Conservation (phyloP, 371 early-diverging fungal genomes). For the Apophysomyces ossiformis region DNA sequence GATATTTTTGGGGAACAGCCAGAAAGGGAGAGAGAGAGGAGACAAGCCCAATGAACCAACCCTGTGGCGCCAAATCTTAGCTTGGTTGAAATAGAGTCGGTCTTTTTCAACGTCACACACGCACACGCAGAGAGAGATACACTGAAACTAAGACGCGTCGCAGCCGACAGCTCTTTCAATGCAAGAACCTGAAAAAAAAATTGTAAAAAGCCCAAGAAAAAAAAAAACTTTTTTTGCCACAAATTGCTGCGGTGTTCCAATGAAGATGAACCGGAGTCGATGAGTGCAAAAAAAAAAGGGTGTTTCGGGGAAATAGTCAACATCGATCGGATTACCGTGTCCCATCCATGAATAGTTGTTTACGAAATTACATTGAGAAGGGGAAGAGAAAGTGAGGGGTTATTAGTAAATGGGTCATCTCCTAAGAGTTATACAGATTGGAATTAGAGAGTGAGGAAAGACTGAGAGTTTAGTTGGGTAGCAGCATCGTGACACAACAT, state of each 20-base stretch:
- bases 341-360: background rate
- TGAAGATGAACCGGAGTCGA: no score
- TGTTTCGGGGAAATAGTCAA: no score
- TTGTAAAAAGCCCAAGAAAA: background rate
- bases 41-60: background rate
- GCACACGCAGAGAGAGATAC: background rate
- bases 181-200: background rate
- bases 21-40: background rate
- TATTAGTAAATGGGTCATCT: background rate
- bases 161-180: background rate
- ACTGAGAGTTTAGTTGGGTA: background rate
- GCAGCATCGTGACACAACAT: constrained; percentile 7
- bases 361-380: background rate
- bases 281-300: no score
- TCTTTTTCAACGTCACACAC: background rate
- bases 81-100: no score
- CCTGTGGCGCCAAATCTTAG: constrained; percentile 5
- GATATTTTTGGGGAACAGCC: no score
- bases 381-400: background rate
- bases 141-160: background rate
- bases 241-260: no score
- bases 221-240: no score
- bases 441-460: background rate
- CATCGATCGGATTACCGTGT: no score
- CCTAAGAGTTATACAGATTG: background rate